A percentile compares a stretch with the other conserved stretches of the same genome.
Evolutionary conservation across 2,329 filamentous ascomycete genomes (phyloP).

Genomic region (Pestalotiopsis fici): DNA sequence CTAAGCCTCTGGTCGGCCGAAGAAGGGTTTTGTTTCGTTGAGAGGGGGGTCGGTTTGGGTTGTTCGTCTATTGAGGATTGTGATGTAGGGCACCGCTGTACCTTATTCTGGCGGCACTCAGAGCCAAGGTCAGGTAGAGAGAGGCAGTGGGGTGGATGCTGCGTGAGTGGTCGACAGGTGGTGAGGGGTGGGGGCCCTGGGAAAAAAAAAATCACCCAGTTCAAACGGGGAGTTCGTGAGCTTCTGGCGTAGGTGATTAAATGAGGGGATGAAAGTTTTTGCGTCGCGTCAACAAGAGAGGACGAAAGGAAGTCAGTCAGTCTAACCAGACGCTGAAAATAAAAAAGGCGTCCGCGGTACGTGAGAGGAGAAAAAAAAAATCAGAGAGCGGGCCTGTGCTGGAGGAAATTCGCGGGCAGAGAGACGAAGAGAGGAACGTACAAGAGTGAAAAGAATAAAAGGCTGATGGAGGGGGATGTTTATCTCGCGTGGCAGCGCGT

Average conservation of each 20-base stretch:
- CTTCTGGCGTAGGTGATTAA: neutral
- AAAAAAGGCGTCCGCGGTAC: neutral
- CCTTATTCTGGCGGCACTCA: neutral
- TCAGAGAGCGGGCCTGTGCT: neutral
- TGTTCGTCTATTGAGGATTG: neutral
- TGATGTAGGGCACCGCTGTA: neutral
- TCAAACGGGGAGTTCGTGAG: neutral
- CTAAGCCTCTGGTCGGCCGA: neutral
- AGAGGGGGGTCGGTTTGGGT: neutral
- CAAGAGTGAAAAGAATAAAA: neutral
- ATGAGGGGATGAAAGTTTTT: neutral
- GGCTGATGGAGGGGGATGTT: neutral
- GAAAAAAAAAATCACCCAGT: neutral
- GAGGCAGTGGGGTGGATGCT: neutral
- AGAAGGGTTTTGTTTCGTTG: neutral
- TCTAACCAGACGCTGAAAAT: neutral
- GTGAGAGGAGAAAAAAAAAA: too few species aligned
- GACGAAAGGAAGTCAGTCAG: neutral
- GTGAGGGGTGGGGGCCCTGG: neutral
- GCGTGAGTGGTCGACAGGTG: neutral
- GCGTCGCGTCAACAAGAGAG: neutral
- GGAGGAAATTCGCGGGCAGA: neutral
- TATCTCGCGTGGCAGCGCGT: neutral
- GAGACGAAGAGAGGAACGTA: neutral
- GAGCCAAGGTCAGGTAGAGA: neutral